phyloP scores from a whole-genome alignment of 169 alveolate species.

The Babesia gibsoni region DNA sequence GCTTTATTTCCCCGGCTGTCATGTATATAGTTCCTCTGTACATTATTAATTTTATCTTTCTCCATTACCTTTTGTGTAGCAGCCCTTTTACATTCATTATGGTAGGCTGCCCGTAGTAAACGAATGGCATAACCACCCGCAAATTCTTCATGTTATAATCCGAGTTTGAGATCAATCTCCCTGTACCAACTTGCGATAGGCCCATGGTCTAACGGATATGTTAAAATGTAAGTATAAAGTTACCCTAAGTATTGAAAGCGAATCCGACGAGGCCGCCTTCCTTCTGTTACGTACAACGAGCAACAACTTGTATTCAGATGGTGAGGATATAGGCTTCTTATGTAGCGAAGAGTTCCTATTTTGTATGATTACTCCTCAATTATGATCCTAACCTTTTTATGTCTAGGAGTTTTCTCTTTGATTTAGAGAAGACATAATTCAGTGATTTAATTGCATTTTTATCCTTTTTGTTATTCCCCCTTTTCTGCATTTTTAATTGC shows the following conservation, averaged over 20 bases:
- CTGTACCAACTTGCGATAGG: conserved; percentile 17
- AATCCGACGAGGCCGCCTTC: conserved; percentile 26
- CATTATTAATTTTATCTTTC: background rate
- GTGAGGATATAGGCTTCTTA: background rate
- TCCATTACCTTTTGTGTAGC: conserved; percentile 42
- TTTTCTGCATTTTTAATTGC: background rate
- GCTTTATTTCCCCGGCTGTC: background rate
- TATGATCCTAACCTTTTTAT: conserved; percentile 18
- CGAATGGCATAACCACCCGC: conserved; percentile 41
- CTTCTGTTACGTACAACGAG: conserved; percentile 50
- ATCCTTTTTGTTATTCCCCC: conserved; percentile 2
- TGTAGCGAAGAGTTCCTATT: conserved; percentile 39
- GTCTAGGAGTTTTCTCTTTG: conserved; percentile 27
- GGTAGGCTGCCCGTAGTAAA: conserved; percentile 50
- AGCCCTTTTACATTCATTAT: conserved; percentile 26
- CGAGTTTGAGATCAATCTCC: conserved; percentile 47
- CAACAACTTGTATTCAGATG: conserved; percentile 6
- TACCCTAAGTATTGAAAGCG: conserved; percentile 27
- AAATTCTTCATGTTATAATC: conserved; percentile 1
- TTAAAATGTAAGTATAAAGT: background rate
- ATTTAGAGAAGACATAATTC: conserved; percentile 14
- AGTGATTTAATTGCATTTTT: conserved; percentile 44
- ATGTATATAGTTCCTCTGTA: conserved; percentile 46
- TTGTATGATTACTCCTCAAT: too few species aligned
- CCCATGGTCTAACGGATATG: conserved; percentile 12